Base-by-base conservation (phyloP, 108 stramenopile genomes). In the Stephanodiscus triporus region DNA sequence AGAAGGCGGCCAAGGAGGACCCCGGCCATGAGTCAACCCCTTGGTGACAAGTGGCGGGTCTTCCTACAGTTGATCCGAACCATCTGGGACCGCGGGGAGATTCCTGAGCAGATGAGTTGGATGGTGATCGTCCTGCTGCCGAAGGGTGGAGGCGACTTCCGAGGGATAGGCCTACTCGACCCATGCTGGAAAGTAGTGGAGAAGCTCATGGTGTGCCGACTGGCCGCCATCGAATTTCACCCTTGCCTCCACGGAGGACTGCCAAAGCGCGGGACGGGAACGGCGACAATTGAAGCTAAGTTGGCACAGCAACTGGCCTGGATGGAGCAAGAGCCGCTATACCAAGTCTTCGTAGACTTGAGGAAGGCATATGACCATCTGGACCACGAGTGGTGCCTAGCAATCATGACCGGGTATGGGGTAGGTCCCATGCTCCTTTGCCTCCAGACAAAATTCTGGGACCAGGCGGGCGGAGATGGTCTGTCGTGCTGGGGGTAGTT, bases 201-300 rank as follows among this genome's bases (percentile, higher is more conserved):
- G 53, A 54, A 27, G 26, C 2, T 54, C 24, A 54, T 54, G 23
- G 53, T 26, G 23, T 24, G 53, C 26, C 53, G 53, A 9, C 23
- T 54, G 53, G 23, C 11, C 23, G 13, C 23, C 24, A 54, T 54
- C 5, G 53, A 54, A 13, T 54, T 53, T 34, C 63, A 66, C 32
- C 64, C 65, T 14, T 66, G 30, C 50, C 51, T 74, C 42, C 65
- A 66, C 65, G 45, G 40, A 40, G 48, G 48, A 24, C 20, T 40
- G 24, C 23, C 42, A 14, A 24, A 65, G 48, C 17, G 73, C 16
- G 73, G 63, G 13, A 74, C 65, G n/a, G 38, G 47, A 16, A 76
- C 75, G 1, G 75, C 75, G 26, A 60, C 38, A 66, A 58, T 68
- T 20, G 54, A 76, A 29, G 68, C 51, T 8, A 76, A 76, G 36